Evolutionary conservation across 108 stramenopile species (phyloP).

Genomic region (Cyclotella atomus): DNA sequence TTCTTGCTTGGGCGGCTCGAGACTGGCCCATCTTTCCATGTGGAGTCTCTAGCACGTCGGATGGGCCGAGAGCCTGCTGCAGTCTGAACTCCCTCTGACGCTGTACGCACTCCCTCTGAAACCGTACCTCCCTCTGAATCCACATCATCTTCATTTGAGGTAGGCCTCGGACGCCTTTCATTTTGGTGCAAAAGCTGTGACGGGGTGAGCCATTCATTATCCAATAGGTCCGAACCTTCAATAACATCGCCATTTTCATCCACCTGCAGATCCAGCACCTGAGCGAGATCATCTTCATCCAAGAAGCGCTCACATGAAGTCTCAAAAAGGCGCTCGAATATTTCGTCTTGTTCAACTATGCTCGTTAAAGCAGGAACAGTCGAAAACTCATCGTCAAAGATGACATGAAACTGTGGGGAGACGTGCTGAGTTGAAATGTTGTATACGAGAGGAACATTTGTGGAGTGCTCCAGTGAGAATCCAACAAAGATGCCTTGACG

Average conservation of each 20-base stretch:
- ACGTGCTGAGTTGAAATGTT: not conserved
- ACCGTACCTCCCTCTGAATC: too few species aligned
- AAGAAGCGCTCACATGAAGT: not conserved
- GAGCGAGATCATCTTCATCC: too few species aligned
- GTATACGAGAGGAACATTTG: not conserved
- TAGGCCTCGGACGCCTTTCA: too few species aligned
- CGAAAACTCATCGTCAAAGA: slow-evolving; percentile 6
- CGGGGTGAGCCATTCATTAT: too few species aligned
- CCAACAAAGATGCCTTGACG: slow-evolving; percentile 2
- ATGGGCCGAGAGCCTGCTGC: not conserved
- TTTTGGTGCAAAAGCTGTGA: not conserved
- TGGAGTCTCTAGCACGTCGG: not conserved
- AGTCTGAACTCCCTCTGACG: too few species aligned
- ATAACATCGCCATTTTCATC: too few species aligned
- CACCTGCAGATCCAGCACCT: too few species aligned
- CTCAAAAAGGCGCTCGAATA: not conserved
- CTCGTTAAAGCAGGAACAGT: not conserved
- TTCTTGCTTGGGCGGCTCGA: too few species aligned
- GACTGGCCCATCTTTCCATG: not conserved
- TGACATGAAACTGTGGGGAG: slow-evolving; percentile 22
- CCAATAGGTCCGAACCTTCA: too few species aligned
- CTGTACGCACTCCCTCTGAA: not conserved
- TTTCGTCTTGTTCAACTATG: not conserved
- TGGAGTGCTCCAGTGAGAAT: not conserved
- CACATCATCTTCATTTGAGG: too few species aligned